phyloP scores from a whole-genome alignment of 352 stramenopile species.

The Plasmopara viticola region DNA sequence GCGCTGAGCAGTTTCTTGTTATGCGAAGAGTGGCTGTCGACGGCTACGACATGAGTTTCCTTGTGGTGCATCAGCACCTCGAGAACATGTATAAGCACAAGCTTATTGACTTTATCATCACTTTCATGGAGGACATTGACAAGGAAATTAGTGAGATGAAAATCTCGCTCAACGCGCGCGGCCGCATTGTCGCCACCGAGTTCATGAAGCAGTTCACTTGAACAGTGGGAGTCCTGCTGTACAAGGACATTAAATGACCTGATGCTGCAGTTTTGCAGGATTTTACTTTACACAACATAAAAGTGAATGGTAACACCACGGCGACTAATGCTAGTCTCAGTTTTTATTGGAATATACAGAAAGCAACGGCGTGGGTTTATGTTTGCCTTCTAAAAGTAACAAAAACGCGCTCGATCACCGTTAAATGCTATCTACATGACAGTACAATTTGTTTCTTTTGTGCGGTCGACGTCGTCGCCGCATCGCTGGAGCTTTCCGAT shows the following conservation, averaged over 20 bases:
- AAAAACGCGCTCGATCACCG: not conserved
- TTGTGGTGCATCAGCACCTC: slow-evolving; percentile 91
- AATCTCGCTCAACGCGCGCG: slow-evolving; percentile 92
- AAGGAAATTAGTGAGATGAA: slow-evolving; percentile 98
- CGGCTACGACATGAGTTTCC: slow-evolving; percentile 95
- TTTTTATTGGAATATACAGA: not conserved
- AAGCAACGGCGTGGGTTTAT: too few relatives aligned
- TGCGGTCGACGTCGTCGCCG: slow-evolving; percentile 32
- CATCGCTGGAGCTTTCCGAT: slow-evolving; percentile 70
- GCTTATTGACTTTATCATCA: slow-evolving; percentile 95
- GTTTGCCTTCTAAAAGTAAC: not conserved
- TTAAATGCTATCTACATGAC: slow-evolving; percentile 47
- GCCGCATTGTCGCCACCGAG: slow-evolving; percentile 89
- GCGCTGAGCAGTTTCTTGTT: slow-evolving; percentile 93
- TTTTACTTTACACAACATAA: too few relatives aligned
- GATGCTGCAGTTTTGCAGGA: too few relatives aligned
- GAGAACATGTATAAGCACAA: slow-evolving; percentile 96
- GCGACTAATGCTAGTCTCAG: not conserved
- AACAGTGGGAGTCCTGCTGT: not conserved
- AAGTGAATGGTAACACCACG: too few relatives aligned
- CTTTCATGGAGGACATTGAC: slow-evolving; percentile 98
- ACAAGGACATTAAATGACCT: not conserved
- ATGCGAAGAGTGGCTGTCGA: slow-evolving; percentile 89
- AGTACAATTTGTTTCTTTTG: slow-evolving; percentile 40
- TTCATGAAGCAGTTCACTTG: slow-evolving; percentile 93